phyloP scores from a whole-genome alignment of 176 grass and related monocot species.

The Eragrostis nindensis region DNA sequence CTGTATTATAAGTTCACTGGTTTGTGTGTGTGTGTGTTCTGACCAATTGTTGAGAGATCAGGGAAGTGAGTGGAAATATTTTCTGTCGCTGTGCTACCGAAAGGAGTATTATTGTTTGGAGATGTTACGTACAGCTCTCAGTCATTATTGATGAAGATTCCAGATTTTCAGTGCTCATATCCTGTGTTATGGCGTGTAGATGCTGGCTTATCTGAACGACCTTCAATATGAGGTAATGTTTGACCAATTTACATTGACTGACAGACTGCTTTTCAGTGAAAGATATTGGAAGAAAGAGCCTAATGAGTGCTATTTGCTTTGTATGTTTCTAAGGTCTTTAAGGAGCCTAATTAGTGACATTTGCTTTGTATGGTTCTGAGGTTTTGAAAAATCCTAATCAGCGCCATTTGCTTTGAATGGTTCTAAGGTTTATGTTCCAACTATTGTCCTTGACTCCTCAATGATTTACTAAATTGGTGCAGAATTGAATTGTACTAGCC shows the following conservation, averaged over 20 bases:
- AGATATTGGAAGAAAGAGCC: not conserved
- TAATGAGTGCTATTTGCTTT: not conserved
- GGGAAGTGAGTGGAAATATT: not conserved
- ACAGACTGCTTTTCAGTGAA: not conserved
- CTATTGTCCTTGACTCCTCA: not conserved
- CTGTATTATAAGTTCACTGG: conserved; percentile 5
- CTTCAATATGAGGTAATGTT: not conserved
- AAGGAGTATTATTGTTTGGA: conserved; percentile 14
- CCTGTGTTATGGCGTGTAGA: not conserved
- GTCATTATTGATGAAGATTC: conserved; percentile 16
- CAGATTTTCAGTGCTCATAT: not conserved
- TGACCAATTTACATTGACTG: not conserved
- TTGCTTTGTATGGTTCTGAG: not conserved
- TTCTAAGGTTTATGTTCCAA: not conserved
- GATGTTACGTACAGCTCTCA: not conserved
- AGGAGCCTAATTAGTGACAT: not conserved
- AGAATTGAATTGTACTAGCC: not conserved
- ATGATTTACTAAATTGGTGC: conserved; percentile 2
- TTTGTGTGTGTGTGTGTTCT: not conserved
- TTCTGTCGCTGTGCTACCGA: not conserved
- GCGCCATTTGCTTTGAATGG: not conserved
- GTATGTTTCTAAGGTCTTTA: not conserved
- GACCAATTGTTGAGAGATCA: not conserved
- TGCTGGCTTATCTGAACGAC: not conserved
- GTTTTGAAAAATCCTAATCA: not conserved